Percentiles rank a stretch among this genome's conserved stretches.
These are phyloP conservation scores for Trichosporon sp. DNA, from an alignment of 1,284 basidiomycete genomes.

Conservation along the genomic window DNA sequence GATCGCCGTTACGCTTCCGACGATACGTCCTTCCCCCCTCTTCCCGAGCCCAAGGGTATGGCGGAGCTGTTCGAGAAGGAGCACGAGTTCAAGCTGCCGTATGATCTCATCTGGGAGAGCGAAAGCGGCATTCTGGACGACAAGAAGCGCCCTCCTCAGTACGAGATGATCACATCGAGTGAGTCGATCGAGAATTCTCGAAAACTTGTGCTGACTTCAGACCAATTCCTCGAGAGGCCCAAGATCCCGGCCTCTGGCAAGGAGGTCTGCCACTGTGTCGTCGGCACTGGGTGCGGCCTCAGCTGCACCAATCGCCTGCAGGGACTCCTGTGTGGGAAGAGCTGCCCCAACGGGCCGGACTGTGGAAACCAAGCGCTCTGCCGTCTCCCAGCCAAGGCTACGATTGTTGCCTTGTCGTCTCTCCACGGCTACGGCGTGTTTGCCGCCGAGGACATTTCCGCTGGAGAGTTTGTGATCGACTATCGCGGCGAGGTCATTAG, in stretches of 20 bases:
- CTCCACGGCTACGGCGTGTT: constrained; percentile 58
- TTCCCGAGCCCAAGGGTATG: constrained; percentile 48
- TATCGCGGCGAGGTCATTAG: constrained; percentile 58
- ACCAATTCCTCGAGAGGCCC: constrained; percentile 22
- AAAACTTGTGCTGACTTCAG: constrained; percentile 20
- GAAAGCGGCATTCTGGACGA: constrained; percentile 53
- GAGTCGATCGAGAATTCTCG: constrained; percentile 26
- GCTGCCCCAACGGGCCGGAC: constrained; percentile 56
- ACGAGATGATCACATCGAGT: constrained; percentile 44
- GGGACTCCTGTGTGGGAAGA: constrained; percentile 58
- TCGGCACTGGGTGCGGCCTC: constrained; percentile 53
- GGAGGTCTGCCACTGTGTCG: constrained; percentile 55
- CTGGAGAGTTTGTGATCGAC: constrained; percentile 59
- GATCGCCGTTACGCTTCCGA: not conserved
- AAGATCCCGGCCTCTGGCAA: not conserved
- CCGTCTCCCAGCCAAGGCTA: constrained; percentile 43
- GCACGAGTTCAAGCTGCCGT: constrained; percentile 53
- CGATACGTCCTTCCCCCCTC: constrained; percentile 41
- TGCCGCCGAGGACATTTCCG: constrained; percentile 53
- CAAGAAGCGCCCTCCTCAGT: constrained; percentile 52
- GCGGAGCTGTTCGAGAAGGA: constrained; percentile 46
- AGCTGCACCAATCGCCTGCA: constrained; percentile 59
- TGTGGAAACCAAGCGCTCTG: constrained; percentile 51
- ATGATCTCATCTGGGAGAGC: constrained; percentile 52
- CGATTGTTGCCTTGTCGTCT: constrained; percentile 44